phyloP scores from a whole-genome alignment of 352 stramenopile species.

The Globisporangium lucens region DNA sequence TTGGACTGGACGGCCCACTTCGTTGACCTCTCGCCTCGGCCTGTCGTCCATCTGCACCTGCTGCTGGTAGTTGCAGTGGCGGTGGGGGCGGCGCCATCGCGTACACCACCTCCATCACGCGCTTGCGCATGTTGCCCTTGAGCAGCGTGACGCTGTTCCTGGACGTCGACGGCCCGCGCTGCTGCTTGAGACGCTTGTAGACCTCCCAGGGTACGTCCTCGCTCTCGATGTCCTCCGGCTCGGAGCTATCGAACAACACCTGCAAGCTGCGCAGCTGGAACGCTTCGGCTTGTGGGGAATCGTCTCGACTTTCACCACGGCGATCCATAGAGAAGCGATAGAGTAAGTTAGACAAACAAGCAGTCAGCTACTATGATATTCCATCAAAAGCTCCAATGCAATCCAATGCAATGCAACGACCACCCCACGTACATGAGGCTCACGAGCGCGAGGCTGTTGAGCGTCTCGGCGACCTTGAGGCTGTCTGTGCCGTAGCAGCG shows the following conservation, averaged over 20 bases:
- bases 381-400: background rate
- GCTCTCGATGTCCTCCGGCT: slow-evolving; percentile 69
- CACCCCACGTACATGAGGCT: slow-evolving; percentile 32
- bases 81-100: background rate
- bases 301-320: slow-evolving; percentile 26
- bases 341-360: background rate
- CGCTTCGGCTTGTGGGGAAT: slow-evolving; percentile 32
- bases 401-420: too few relatives aligned
- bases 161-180: slow-evolving; percentile 55
- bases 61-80: background rate
- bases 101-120: slow-evolving; percentile 36
- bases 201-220: slow-evolving; percentile 77
- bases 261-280: slow-evolving; percentile 60
- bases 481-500: slow-evolving; percentile 50
- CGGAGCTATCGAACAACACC: slow-evolving; percentile 43
- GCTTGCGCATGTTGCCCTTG: slow-evolving; percentile 63
- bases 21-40: background rate
- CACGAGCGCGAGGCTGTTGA: slow-evolving; percentile 73
- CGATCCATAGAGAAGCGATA: background rate
- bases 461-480: slow-evolving; percentile 70
- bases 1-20: slow-evolving; percentile 4
- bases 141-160: slow-evolving; percentile 59
- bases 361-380: background rate
- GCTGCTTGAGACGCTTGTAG: slow-evolving; percentile 73
- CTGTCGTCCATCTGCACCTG: background rate